These are phyloP conservation scores for Phytophthora sojae DNA, from an alignment of 352 stramenopile genomes.

Conservation along the genomic window DNA sequence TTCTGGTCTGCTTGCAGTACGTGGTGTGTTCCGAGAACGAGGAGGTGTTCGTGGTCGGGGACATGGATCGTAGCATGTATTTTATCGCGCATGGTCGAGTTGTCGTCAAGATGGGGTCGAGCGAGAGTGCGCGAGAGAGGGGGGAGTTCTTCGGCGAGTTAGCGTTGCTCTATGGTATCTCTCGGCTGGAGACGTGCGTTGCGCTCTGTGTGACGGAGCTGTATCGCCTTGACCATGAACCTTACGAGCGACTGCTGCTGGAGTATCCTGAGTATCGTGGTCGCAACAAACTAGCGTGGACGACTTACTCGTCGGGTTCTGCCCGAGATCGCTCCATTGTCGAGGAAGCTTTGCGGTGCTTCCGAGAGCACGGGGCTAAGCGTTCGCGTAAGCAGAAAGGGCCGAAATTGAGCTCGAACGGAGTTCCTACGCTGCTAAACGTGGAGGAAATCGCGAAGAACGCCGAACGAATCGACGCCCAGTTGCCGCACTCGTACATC, in stretches of 20 bases:
- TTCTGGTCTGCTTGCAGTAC: constrained; percentile 69
- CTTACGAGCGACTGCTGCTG: constrained; percentile 70
- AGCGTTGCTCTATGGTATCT: constrained; percentile 67
- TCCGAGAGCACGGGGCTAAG: too few species aligned
- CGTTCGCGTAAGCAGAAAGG: too few species aligned
- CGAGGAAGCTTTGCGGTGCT: too few species aligned
- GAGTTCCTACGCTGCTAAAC: too few species aligned
- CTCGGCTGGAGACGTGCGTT: constrained; percentile 64
- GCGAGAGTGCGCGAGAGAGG: constrained; percentile 56
- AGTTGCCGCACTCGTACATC: constrained; percentile 56
- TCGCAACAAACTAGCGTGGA: constrained; percentile 32
- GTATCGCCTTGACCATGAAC: constrained; percentile 66
- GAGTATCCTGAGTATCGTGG: constrained; percentile 70
- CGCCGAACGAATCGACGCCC: constrained; percentile 36
- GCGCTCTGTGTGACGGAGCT: constrained; percentile 60
- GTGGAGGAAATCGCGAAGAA: too few species aligned
- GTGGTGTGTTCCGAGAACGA: constrained; percentile 71
- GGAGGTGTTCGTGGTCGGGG: constrained; percentile 67
- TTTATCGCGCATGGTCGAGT: constrained; percentile 75
- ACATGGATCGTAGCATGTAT: constrained; percentile 86
- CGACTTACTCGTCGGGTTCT: neutral
- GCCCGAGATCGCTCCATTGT: too few species aligned
- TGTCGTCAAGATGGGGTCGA: constrained; percentile 58
- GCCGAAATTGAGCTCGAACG: too few species aligned
- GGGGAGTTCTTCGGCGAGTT: constrained; percentile 65